phyloP scores from a whole-genome alignment of 768 basidiomycete genomes.

The Rubroboletus pulcherrimus region DNA sequence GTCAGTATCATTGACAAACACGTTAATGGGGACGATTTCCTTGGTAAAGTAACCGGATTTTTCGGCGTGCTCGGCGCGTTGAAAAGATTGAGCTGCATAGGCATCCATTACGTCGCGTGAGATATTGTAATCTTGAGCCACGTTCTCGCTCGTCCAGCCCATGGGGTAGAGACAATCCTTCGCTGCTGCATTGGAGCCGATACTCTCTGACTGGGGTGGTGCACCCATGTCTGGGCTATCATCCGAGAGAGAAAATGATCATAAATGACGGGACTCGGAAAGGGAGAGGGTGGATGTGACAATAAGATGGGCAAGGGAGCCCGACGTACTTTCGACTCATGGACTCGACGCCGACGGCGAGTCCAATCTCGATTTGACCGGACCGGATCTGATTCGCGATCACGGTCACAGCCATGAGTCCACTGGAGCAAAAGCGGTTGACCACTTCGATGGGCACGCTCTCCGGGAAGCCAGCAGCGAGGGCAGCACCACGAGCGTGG shows the following conservation, averaged over 20 bases:
- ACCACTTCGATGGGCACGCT: constrained; percentile 68
- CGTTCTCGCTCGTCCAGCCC: constrained; percentile 91
- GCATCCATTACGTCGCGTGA: constrained; percentile 73
- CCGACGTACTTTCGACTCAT: constrained; percentile 70
- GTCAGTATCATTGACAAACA: constrained; percentile 59
- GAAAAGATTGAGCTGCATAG: constrained; percentile 72
- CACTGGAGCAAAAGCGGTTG: constrained; percentile 81
- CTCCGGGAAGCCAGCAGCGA: constrained; percentile 79
- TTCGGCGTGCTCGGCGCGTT: constrained; percentile 73
- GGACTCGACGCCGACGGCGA: constrained; percentile 82
- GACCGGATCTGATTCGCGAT: constrained; percentile 72
- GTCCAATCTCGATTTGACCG: constrained; percentile 77
- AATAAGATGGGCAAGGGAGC: too few relatives aligned
- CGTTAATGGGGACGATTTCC: constrained; percentile 78
- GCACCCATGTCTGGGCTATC: constrained; percentile 62
- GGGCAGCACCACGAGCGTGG: constrained; percentile 68
- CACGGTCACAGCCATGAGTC: constrained; percentile 75
- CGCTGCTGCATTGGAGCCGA: constrained; percentile 53
- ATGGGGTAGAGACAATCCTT: constrained; percentile 67
- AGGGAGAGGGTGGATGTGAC: not conserved
- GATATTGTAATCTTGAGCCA: constrained; percentile 69
- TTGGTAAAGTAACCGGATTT: constrained; percentile 57
- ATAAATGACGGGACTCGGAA: not conserved
- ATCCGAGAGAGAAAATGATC: not conserved
- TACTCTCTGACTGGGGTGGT: constrained; percentile 55